A percentile compares a stretch with the other conserved stretches of the same genome.
phyloP scores from a whole-genome alignment of 192 early-diverging fungal genomes.

The Oehlia diaphana region DNA sequence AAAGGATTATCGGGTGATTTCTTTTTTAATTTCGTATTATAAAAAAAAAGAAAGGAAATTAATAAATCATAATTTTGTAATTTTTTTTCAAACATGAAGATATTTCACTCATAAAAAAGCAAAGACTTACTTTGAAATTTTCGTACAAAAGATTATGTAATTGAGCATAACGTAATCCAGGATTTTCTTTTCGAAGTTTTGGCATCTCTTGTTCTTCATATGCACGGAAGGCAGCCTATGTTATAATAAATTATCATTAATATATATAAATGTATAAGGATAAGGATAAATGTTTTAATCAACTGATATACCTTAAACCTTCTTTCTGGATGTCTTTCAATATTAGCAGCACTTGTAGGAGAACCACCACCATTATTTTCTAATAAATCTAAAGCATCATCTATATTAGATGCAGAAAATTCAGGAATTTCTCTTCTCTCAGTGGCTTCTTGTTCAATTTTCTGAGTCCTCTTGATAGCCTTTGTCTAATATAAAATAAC shows the following conservation, averaged over 20 bases:
- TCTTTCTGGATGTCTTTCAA: conserved; percentile 90
- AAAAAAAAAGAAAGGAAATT: neutral
- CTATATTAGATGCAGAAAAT: conserved; percentile 79
- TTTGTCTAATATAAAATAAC: conserved; percentile 43
- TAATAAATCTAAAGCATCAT: conserved; percentile 83
- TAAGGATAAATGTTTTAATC: neutral
- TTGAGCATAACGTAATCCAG: conserved; percentile 74
- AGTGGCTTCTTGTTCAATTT: conserved; percentile 42
- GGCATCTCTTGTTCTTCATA: conserved; percentile 75
- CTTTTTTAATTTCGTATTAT: conserved; percentile 29
- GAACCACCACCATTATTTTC: neutral
- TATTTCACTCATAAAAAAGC: no score
- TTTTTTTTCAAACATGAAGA: no score
- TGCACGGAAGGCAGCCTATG: conserved; percentile 62
- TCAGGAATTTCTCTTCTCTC: conserved; percentile 58
- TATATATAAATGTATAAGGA: neutral
- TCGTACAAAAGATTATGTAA: conserved; percentile 81
- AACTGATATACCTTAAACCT: conserved; percentile 59
- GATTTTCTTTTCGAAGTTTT: conserved; percentile 76
- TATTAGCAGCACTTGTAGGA: conserved; percentile 46
- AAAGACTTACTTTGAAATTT: conserved; percentile 48
- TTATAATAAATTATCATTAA: conserved; percentile 3
- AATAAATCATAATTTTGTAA: neutral
- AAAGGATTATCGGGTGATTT: conserved; percentile 79
- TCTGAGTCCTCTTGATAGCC: conserved; percentile 56